Evolutionary conservation across 352 stramenopile genomes (phyloP).

Genomic region (Globisporangium echinulatum): DNA sequence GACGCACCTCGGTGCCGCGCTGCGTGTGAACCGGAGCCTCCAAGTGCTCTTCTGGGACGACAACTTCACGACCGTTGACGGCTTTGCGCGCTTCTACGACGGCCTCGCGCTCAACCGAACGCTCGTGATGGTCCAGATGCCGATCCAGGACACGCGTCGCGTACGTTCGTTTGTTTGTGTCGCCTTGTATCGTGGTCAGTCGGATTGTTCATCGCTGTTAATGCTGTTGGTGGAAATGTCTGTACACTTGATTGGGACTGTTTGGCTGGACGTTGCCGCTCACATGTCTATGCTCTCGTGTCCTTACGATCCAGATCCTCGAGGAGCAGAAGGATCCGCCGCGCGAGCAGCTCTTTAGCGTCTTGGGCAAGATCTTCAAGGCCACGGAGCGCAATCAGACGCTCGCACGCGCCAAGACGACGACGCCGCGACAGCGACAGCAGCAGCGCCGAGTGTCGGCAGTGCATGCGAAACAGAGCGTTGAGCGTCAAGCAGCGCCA

Average conservation of each 20-base stretch:
- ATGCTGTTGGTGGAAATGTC: too few relatives aligned
- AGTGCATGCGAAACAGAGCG: too few relatives aligned
- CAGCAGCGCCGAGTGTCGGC: neutral
- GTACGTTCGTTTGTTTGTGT: slow-evolving; percentile 17
- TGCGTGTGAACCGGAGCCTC: slow-evolving; percentile 52
- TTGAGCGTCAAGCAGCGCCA: too few relatives aligned
- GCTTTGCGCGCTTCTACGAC: slow-evolving; percentile 59
- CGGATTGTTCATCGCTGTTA: too few relatives aligned
- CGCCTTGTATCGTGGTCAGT: too few relatives aligned
- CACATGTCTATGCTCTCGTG: neutral
- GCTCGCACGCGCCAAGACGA: slow-evolving; percentile 1
- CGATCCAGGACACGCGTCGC: slow-evolving; percentile 67
- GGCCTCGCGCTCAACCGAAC: slow-evolving; percentile 51
- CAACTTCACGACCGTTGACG: slow-evolving; percentile 68
- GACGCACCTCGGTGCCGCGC: slow-evolving; percentile 25
- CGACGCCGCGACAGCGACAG: neutral
- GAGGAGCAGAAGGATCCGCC: slow-evolving; percentile 62
- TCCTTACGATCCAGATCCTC: slow-evolving; percentile 34
- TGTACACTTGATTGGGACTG: neutral
- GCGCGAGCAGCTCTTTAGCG: slow-evolving; percentile 62
- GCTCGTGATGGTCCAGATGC: slow-evolving; percentile 66
- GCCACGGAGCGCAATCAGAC: slow-evolving; percentile 58
- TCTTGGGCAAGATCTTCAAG: slow-evolving; percentile 72
- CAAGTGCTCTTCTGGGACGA: slow-evolving; percentile 72
- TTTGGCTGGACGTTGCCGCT: neutral